Evolutionary conservation across 805 yeast species (phyloP), one percentile per base, ranked within the genome.

Genomic region (Pichia paraexigua): DNA sequence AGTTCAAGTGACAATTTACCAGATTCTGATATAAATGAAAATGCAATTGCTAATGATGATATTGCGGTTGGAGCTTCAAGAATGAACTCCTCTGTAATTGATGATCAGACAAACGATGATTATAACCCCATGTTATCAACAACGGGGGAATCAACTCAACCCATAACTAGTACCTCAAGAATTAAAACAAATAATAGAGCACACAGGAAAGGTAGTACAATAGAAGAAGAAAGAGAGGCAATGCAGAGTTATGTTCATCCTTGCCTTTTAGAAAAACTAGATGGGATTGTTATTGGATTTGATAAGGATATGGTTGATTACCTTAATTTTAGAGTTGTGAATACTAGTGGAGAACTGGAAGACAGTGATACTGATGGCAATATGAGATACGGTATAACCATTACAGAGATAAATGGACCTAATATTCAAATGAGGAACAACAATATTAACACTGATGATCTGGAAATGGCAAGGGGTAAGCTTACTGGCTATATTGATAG

Each of bases 221-320:
- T 79, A 22, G 84, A 79, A 57, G 84, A 79, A 59, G 80, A 77
- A 53, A 59, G 83, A 48, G 84, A 79, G 57, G 75, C 71, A 51
- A 71, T 62, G 48, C 73, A 74, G 21, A 76, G 71, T 53, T 79
- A 79, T 59, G 71, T 75, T 1, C 75, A 77, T 58, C 84, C 84
- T 0, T 64, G 64, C 49, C 60, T 79, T 41, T 60, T 62, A 1
- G 77, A 77, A 51, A 71, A 74, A 7, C 60, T 78, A 51, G 71
- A 78, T 56, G 83, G 83, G 0, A 80, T 83, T 10, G 74, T 82
- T 77, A 66, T 78, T 24, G 83, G 82, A 12, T 79, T 79, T 56
- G 75, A 72, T 35, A 82, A 82, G 0, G 79, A 79, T 56, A 66
- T 64, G 49, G 69, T 78, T 13, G 72, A 75, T 45, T 66, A 69